Conservation (phyloP, 768 basidiomycete genomes). For the Podaxis sp. region DNA sequence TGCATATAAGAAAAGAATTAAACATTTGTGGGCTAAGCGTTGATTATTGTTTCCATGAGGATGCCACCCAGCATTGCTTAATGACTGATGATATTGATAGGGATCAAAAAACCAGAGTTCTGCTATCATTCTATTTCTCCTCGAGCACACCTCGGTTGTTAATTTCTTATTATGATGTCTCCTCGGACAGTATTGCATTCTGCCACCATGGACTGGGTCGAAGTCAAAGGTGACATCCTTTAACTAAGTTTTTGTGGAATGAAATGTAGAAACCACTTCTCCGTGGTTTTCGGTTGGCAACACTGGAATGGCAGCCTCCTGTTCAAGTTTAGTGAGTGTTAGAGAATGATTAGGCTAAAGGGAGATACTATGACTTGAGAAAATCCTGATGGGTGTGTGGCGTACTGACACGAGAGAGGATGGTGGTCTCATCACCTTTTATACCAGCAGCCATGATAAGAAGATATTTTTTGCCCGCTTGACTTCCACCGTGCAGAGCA, state of each 20-base stretch:
- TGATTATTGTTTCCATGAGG: background rate
- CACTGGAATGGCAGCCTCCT: background rate
- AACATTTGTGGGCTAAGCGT: background rate
- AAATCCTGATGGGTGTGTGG: background rate
- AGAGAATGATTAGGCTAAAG: background rate
- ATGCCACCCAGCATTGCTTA: background rate
- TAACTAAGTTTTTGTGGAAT: background rate
- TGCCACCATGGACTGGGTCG: background rate
- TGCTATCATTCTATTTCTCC: background rate
- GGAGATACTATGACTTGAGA: background rate
- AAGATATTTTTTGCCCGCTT: background rate
- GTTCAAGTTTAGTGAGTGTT: background rate
- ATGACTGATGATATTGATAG: background rate
- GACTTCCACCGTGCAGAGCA: background rate
- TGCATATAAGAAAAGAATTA: background rate
- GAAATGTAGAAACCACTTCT: background rate
- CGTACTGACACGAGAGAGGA: background rate
- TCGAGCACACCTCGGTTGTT: background rate
- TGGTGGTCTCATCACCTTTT: background rate
- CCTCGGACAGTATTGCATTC: background rate
- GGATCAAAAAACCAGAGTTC: background rate
- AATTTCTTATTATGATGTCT: background rate
- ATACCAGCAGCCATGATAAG: background rate
- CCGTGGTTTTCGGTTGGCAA: background rate
- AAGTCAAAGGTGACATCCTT: background rate